Conservation (phyloP, 179 eudicot species). For the Dionaea muscipula region DNA sequence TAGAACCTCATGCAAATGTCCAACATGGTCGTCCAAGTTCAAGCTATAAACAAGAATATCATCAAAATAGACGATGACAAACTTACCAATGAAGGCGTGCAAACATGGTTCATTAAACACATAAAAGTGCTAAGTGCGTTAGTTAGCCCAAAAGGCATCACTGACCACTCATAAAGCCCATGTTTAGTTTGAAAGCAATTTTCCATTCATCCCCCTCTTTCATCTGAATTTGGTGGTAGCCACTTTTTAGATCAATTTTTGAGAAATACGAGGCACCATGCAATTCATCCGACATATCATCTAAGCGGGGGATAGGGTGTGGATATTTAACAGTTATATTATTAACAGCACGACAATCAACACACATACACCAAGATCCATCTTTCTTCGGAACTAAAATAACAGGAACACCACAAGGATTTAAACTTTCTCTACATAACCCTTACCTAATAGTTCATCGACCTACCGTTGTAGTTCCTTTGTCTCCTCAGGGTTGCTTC, state of each 20-base stretch:
- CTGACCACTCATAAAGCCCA: neutral
- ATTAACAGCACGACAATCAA: neutral
- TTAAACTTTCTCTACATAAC: neutral
- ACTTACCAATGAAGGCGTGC: neutral
- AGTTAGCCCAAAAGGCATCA: slow-evolving; percentile 1
- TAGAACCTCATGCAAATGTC: neutral
- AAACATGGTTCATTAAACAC: neutral
- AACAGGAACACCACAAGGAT: neutral
- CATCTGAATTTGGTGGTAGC: slow-evolving; percentile 4
- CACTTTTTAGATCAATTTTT: slow-evolving; percentile 1
- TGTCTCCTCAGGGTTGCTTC: neutral
- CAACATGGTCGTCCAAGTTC: neutral
- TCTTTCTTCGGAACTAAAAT: neutral
- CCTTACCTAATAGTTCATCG: neutral
- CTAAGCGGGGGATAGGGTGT: neutral
- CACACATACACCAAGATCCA: neutral
- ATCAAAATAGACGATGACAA: slow-evolving; percentile 1
- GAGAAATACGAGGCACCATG: neutral
- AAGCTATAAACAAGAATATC: neutral
- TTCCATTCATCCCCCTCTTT: slow-evolving; percentile 5
- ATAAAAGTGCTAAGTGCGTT: slow-evolving; percentile 3
- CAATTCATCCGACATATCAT: neutral
- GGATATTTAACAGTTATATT: slow-evolving; percentile 1
- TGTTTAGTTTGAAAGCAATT: neutral
- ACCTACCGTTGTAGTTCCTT: neutral